Percentiles rank a stretch among this genome's conserved stretches.
phyloP scores from a whole-genome alignment of 768 basidiomycete genomes.

The Boletus subparvulus region DNA sequence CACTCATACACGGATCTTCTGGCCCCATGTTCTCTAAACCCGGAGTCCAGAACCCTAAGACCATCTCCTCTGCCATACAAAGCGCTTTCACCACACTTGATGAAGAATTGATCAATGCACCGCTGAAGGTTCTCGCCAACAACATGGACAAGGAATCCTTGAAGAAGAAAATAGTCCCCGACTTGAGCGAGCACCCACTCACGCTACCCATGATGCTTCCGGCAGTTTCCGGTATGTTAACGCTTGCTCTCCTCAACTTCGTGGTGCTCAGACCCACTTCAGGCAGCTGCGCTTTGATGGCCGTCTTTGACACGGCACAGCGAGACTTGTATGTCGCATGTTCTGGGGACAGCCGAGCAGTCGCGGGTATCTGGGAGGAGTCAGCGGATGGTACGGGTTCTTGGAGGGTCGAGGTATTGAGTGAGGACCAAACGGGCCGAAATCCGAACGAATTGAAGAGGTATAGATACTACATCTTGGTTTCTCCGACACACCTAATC shows the following conservation, averaged over 20 bases:
- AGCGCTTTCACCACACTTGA: conserved; percentile 83
- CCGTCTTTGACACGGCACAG: conserved; percentile 81
- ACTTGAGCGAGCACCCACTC: conserved; percentile 69
- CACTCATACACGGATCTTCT: conserved; percentile 41
- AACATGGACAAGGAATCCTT: conserved; percentile 51
- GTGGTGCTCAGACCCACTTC: conserved; percentile 15
- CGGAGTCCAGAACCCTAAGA: conserved; percentile 44
- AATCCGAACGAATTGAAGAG: conserved; percentile 82
- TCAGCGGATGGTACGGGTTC: conserved; percentile 60
- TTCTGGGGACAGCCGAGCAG: conserved; percentile 92
- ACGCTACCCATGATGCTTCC: conserved; percentile 74
- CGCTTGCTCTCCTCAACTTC: background rate
- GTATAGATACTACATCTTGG: conserved; percentile 40
- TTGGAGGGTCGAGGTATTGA: conserved; percentile 94
- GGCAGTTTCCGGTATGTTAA: conserved; percentile 64
- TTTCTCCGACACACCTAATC: conserved; percentile 1
- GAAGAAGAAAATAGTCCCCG: conserved; percentile 55
- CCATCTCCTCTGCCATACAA: conserved; percentile 67
- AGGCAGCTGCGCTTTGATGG: conserved; percentile 91
- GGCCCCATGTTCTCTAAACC: conserved; percentile 37
- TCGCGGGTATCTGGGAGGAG: conserved; percentile 89
- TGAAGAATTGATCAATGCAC: conserved; percentile 75
- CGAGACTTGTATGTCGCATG: conserved; percentile 86
- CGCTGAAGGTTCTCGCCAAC: conserved; percentile 66
- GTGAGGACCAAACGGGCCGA: conserved; percentile 94